These are phyloP conservation scores for Knoxia roxburghii DNA, from an alignment of 257 asterid species.

Conservation along the genomic window DNA sequence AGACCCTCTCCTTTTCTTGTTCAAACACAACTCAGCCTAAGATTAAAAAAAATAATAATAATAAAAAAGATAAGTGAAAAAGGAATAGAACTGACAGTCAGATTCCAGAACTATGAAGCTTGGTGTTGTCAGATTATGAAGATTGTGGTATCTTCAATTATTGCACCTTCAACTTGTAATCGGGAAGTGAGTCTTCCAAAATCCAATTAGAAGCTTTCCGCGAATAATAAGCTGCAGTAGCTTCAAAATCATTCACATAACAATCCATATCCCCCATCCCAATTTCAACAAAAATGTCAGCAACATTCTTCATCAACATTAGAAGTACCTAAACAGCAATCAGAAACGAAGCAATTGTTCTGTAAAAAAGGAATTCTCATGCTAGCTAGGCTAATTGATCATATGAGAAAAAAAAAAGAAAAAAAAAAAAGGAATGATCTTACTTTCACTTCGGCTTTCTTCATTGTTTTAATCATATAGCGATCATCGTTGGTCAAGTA, in stretches of 20 bases:
- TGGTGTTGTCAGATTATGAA: too few species aligned
- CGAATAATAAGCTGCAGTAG: slow-evolving; percentile 87
- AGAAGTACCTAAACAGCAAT: too few species aligned
- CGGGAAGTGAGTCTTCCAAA: slow-evolving; percentile 91
- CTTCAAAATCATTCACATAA: slow-evolving; percentile 76
- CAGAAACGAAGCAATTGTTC: too few species aligned
- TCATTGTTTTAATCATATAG: slow-evolving; percentile 97
- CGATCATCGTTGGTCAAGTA: slow-evolving; percentile 90
- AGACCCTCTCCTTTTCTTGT: slow-evolving; percentile 85
- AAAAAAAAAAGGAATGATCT: too few species aligned
- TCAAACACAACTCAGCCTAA: slow-evolving; percentile 88
- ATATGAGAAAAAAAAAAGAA: too few species aligned
- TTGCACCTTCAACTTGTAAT: slow-evolving; percentile 86
- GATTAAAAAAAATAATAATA: neutral
- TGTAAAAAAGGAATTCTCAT: too few species aligned
- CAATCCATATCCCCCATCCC: slow-evolving; percentile 82
- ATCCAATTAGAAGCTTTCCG: slow-evolving; percentile 97
- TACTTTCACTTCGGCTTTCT: slow-evolving; percentile 94
- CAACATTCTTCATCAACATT: slow-evolving; percentile 77
- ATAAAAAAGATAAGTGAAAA: slow-evolving; percentile 16
- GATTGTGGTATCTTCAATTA: too few species aligned
- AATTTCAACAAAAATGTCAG: slow-evolving; percentile 91
- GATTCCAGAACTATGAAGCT: neutral
- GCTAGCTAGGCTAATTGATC: too few species aligned
- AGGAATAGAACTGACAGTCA: neutral